Percentiles rank a stretch among this genome's conserved stretches.
Evolutionary conservation across 2,329 filamentous ascomycete genomes (phyloP).

Genomic region (Nemania sp.): DNA sequence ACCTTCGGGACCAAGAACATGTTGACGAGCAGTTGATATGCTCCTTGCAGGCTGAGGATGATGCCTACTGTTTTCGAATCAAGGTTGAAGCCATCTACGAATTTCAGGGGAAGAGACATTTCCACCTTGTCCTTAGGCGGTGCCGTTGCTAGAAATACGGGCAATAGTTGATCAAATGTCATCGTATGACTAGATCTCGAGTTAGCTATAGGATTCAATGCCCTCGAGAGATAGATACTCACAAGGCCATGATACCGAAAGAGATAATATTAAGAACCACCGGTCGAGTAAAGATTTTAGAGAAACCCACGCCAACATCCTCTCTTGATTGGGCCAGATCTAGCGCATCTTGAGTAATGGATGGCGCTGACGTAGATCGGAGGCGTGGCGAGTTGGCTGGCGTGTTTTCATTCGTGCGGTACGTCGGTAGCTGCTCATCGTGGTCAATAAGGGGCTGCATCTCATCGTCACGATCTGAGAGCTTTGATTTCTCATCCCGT

Average conservation of each 20-base stretch:
- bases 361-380: slow-evolving; percentile 46
- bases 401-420: slow-evolving; percentile 71
- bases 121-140: slow-evolving; percentile 62
- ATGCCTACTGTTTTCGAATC: slow-evolving; percentile 86
- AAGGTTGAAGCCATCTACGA: slow-evolving; percentile 86
- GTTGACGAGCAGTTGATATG: slow-evolving; percentile 90
- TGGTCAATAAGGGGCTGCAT: slow-evolving; percentile 71
- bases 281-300: slow-evolving; percentile 82
- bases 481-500: slow-evolving; percentile 54
- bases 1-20: slow-evolving; percentile 85
- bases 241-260: slow-evolving; percentile 95
- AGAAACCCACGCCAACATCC: slow-evolving; percentile 47
- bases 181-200: slow-evolving; percentile 82
- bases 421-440: slow-evolving; percentile 74
- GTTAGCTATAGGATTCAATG: slow-evolving; percentile 42
- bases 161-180: slow-evolving; percentile 93
- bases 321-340: slow-evolving; percentile 50
- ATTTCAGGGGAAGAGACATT: slow-evolving; percentile 82
- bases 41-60: slow-evolving; percentile 88
- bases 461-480: slow-evolving; percentile 64
- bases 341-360: slow-evolving; percentile 54
- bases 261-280: slow-evolving; percentile 89
- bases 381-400: slow-evolving; percentile 58
- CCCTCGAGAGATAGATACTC: slow-evolving; percentile 59
- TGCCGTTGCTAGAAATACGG: slow-evolving; percentile 85